Base-by-base conservation (phyloP, 495 filamentous ascomycete species). In the Trichocladium antarcticum region DNA sequence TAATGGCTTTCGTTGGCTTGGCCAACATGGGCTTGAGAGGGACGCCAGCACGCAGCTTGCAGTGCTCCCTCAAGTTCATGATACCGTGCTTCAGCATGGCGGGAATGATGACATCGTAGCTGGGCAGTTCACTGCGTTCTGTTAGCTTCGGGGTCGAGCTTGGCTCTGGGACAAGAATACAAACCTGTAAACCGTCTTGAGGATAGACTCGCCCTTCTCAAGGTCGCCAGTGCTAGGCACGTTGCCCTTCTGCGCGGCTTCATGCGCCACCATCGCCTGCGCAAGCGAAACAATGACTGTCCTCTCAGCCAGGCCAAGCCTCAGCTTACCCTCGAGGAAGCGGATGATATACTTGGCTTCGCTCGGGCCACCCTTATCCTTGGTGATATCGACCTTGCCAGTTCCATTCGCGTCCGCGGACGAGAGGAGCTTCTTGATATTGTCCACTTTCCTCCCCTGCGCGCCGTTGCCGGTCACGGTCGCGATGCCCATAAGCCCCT, bases 1-100 rank as follows among this genome's bases (percentile, higher is more conserved):
- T 93, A 55, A 98, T 97, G n/a, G 92, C 87, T 65, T 98, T 98
- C 0, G 93, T 98, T 1, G 92, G 93, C 57, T 96, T 97, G 6
- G 92, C 92, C 69, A 98, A 78, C 92, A 98, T 98, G 56, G 92
- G 92, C 66, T 97, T 98, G 31, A 98, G 77, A 16, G 92, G 92
- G 19, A 98, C 83, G 50, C 92, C 92, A 3, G 93, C 89, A 47
- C 89, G 84, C 21, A 98, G 76, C 62, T 92, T 95, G 81, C 92
- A 98, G 36, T 83, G 76, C 7, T 94, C 79, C 29, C 76, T 75
- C 10, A 98, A 65, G 31, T 85, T 78, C 70, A 80, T 79, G 43
- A 98, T 85, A 21, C 93, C 93, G 57, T 89, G 75, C 46, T 94
- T 68, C 16, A 95, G 69, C 74, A 96, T 85, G 10, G 81, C 81